phyloP scores from a whole-genome alignment of 768 basidiomycete genomes.

The Basidioascus undulatus region DNA sequence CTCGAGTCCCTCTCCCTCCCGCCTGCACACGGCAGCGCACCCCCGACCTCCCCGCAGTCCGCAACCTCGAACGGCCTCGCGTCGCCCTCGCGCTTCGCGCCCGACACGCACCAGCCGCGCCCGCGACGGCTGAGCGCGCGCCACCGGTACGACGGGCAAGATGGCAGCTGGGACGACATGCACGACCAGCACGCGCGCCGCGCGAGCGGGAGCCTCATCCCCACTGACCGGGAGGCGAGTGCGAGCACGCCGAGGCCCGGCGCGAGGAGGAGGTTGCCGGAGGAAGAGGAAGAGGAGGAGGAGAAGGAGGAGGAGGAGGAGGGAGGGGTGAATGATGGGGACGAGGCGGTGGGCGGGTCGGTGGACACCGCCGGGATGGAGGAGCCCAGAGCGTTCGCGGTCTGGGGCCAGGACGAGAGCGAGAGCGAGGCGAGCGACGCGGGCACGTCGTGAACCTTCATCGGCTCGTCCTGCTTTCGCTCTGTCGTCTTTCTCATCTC shows the following conservation, averaged over 20 bases:
- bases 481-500: too few relatives aligned
- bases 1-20: too few relatives aligned
- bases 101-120: background rate
- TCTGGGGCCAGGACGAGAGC: constrained; percentile 71
- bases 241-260: constrained; percentile 4
- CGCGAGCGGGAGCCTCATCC: too few relatives aligned
- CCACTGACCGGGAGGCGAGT: too few relatives aligned
- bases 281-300: constrained; percentile 17
- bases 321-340: constrained; percentile 14
- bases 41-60: too few relatives aligned
- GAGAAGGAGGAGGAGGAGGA: constrained; percentile 29
- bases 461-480: too few relatives aligned
- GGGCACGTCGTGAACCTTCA: too few relatives aligned
- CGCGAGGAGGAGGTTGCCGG: constrained; percentile 8
- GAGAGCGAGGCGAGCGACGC: too few relatives aligned
- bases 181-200: constrained; percentile 4
- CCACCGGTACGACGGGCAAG: constrained; percentile 15
- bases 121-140: background rate
- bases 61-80: too few relatives aligned
- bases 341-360: constrained; percentile 7
- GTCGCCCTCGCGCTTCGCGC: too few relatives aligned
- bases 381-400: constrained; percentile 34
- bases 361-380: constrained; percentile 10
- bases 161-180: constrained; percentile 9
- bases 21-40: too few relatives aligned